Evolutionary conservation across 2,329 filamentous ascomycete genomes (phyloP), one percentile per base, ranked within the genome.

Genomic region (Ceratocystiopsis sp.): DNA sequence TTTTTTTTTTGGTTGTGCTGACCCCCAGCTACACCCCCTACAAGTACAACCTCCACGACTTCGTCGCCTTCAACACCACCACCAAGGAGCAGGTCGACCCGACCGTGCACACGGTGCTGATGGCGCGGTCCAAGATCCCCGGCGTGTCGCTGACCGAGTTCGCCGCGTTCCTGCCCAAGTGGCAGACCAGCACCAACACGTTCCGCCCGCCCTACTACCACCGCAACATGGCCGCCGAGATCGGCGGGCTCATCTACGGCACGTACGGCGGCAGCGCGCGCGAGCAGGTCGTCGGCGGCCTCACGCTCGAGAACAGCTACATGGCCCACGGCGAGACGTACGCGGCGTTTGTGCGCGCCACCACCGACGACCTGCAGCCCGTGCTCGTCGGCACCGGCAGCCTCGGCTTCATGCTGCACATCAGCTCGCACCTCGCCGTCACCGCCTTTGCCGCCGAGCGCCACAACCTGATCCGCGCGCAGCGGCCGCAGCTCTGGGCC

Each of bases 121-220:
- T 76, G 0, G 73, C 73, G 3, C 63, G 67, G 0, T 68, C 69
- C 6, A 37, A 35, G 12, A 43, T 40, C 6, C 45, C 45, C 2
- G 39, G 45, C 9, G 42, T 44, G 3, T 38, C 45, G 3, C 57
- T 75, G 4, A 70, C 69, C 0, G 78, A 82, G 56, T 80, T 81
- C 49, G 66, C 80, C 37, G 73, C 77, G 54, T 81, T 81, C 56
- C 71, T 74, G 0, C 75, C 77, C 0, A 66, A 75, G 16, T 81
- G 76, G 76, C 65, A 76, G 14, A 73, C 78, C 1, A 67, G 69
- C 0, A 68, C 70, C 39, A 67, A 69, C 46, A 79, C 76, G 0
- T 79, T 77, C 59, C 66, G 75, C 0, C 73, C 73, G 1, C 76
- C 77, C 0, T 80, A 76, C 57, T 81, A 78, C 55, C 76, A 80